phyloP scores from a whole-genome alignment of 2,329 filamentous ascomycete species.

The Penicillium sp. region DNA sequence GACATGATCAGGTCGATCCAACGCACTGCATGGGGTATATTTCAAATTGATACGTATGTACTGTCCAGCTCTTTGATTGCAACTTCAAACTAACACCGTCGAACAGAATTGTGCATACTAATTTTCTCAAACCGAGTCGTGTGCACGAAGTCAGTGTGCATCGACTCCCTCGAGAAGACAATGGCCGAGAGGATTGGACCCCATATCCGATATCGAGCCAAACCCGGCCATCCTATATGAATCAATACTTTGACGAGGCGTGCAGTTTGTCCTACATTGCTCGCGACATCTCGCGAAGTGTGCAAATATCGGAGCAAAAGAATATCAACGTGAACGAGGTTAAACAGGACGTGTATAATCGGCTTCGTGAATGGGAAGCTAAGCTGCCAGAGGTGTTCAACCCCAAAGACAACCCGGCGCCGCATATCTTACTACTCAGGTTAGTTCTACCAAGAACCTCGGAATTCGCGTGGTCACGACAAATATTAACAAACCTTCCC shows the following conservation, averaged over 20 bases:
- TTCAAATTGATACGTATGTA: slow-evolving; percentile 31
- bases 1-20: slow-evolving; percentile 25
- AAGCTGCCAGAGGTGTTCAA: slow-evolving; percentile 9
- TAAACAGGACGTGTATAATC: slow-evolving; percentile 14
- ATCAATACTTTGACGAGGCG: slow-evolving; percentile 22
- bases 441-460: background rate
- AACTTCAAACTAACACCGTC: background rate
- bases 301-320: background rate
- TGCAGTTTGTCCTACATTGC: slow-evolving; percentile 23
- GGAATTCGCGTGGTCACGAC: background rate
- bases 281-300: slow-evolving; percentile 16
- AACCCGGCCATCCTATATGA: slow-evolving; percentile 12
- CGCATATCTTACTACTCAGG: slow-evolving; percentile 19
- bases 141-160: slow-evolving; percentile 15
- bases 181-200: slow-evolving; percentile 10
- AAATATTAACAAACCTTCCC: background rate
- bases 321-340: background rate
- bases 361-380: slow-evolving; percentile 15
- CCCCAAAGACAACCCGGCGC: slow-evolving; percentile 1
- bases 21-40: slow-evolving; percentile 31
- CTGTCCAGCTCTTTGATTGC: background rate
- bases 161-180: slow-evolving; percentile 10
- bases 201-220: slow-evolving; percentile 16
- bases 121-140: slow-evolving; percentile 20
- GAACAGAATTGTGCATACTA: slow-evolving; percentile 19